Conservation (phyloP, 805 yeast species). For the Candida dendrica region DNA sequence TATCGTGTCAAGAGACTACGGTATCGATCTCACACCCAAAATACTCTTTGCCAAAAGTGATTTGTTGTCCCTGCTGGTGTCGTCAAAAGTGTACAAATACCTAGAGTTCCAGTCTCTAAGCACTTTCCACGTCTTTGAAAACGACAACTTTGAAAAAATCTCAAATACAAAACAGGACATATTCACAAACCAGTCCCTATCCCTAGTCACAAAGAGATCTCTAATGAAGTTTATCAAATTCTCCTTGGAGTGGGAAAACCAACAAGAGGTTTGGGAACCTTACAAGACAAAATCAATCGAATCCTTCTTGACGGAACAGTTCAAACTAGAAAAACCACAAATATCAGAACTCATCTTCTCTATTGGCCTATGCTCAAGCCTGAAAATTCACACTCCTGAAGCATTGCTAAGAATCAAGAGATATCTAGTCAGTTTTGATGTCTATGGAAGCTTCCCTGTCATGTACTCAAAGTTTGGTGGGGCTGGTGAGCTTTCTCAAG, state of each 20-base stretch:
- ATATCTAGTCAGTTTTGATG: constrained; percentile 77
- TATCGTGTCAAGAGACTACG: constrained; percentile 57
- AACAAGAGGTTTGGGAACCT: constrained; percentile 48
- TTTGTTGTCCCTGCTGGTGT: constrained; percentile 66
- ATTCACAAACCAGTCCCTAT: constrained; percentile 78
- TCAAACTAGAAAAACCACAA: constrained; percentile 68
- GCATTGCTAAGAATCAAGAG: constrained; percentile 80
- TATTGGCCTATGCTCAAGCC: constrained; percentile 67
- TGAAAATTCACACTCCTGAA: constrained; percentile 55
- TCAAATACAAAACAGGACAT: constrained; percentile 87
- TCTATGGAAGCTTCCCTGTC: constrained; percentile 92
- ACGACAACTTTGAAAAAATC: constrained; percentile 82
- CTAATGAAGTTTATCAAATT: constrained; percentile 91
- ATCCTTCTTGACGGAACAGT: constrained; percentile 53
- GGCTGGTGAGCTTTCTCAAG: constrained; percentile 93
- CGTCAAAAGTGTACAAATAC: constrained; percentile 84
- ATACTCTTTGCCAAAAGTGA: constrained; percentile 88
- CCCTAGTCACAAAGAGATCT: constrained; percentile 69
- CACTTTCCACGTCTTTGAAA: constrained; percentile 89
- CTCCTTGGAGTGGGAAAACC: constrained; percentile 62
- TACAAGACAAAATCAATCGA: constrained; percentile 51
- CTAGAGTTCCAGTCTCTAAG: constrained; percentile 86
- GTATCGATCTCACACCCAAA: constrained; percentile 83
- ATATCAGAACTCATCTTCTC: constrained; percentile 79
- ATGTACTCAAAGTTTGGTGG: constrained; percentile 91